Evolutionary conservation across 2,329 filamentous ascomycete species (phyloP).

Genomic region (Rhexocercosporidium sp.): DNA sequence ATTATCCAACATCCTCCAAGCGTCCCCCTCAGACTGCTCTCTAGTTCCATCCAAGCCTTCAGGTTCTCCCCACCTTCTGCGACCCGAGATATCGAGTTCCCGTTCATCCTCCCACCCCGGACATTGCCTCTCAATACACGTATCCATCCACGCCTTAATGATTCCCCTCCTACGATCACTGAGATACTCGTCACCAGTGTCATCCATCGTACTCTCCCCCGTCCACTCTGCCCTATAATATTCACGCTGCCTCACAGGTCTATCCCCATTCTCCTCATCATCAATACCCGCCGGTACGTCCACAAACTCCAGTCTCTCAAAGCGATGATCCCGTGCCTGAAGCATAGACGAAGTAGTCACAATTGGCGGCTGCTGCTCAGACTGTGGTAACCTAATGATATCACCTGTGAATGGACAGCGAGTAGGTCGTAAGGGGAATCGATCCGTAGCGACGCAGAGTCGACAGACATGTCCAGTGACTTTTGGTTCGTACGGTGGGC

Average conservation of each 20-base stretch:
- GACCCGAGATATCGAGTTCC: neutral
- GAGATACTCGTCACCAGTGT: neutral
- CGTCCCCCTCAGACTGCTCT: neutral
- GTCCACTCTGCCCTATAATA: neutral
- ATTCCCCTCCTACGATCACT: neutral
- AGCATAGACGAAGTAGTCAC: neutral
- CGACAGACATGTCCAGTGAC: neutral
- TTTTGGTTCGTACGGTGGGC: neutral
- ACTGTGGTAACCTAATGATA: neutral
- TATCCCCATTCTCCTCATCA: neutral
- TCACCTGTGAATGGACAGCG: neutral
- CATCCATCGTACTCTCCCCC: neutral
- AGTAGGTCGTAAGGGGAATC: neutral
- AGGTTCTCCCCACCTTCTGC: neutral
- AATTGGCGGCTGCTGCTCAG: neutral
- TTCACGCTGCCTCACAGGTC: neutral
- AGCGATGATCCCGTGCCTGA: neutral
- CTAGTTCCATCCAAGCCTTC: no score
- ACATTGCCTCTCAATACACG: neutral
- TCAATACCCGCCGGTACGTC: neutral
- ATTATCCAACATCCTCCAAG: neutral
- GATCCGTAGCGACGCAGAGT: neutral
- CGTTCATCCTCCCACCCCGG: neutral
- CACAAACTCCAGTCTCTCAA: neutral
- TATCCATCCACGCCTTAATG: neutral